Evolutionary conservation across 257 asterid species (phyloP).

Genomic region (Coffea eugenioides): DNA sequence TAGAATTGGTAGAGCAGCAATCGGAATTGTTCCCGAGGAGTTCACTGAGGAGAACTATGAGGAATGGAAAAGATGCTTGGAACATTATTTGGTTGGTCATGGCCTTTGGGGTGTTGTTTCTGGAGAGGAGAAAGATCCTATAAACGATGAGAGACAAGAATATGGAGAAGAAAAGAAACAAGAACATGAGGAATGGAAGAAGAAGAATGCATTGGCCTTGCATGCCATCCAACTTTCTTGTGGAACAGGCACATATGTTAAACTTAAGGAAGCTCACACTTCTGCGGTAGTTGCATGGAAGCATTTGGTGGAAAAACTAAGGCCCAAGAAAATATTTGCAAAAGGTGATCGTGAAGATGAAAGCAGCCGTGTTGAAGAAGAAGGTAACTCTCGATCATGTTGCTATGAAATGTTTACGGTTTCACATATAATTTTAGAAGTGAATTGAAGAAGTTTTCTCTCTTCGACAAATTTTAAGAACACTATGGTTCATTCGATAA

Average conservation of each 20-base stretch:
- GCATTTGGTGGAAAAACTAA: constrained; percentile 22
- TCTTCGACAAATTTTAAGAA: no score
- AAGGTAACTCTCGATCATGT: constrained; percentile 15
- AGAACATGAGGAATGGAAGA: constrained; percentile 34
- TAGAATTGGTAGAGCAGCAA: constrained; percentile 12
- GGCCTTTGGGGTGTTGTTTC: no score
- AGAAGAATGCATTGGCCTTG: no score
- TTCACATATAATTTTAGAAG: no score
- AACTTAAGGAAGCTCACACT: constrained; percentile 25
- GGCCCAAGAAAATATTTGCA: background rate
- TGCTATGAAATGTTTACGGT: background rate
- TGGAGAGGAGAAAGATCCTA: constrained; percentile 19
- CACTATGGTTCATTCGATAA: no score
- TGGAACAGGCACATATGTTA: constrained; percentile 21
- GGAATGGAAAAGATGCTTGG: no score
- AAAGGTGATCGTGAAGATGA: no score
- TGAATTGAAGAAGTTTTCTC: no score
- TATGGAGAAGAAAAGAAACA: constrained; percentile 14
- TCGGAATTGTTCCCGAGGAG: no score
- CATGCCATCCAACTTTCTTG: no score
- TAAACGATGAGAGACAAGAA: constrained; percentile 17
- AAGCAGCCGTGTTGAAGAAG: constrained; percentile 1
- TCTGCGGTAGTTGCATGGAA: constrained; percentile 34
- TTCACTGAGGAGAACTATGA: no score
- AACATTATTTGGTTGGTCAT: no score